phyloP scores from a whole-genome alignment of 2,329 filamentous ascomycete genomes.

The Bipolaris bicolor region DNA sequence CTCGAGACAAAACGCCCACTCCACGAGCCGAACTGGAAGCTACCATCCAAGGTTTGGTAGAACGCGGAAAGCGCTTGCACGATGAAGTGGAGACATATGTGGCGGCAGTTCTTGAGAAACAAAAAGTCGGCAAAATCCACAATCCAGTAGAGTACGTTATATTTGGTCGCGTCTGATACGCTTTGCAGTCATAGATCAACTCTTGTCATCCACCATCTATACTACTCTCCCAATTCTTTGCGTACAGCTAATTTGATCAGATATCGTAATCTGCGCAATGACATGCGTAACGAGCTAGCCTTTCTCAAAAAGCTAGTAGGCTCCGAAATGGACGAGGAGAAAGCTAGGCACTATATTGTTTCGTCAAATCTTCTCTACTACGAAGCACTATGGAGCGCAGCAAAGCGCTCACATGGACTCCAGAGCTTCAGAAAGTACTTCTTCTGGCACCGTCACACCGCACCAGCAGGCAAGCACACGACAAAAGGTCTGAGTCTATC shows the following conservation, averaged over 20 bases:
- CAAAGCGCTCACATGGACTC: constrained; percentile 63
- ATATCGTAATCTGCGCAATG: constrained; percentile 35
- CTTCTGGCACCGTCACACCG: constrained; percentile 37
- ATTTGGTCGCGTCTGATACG: neutral
- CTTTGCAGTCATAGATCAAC: neutral
- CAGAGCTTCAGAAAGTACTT: constrained; percentile 58
- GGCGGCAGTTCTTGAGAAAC: constrained; percentile 39
- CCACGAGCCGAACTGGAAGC: constrained; percentile 27
- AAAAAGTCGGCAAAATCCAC: constrained; percentile 42
- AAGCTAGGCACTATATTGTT: constrained; percentile 61
- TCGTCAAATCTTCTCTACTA: constrained; percentile 72
- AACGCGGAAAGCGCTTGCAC: constrained; percentile 47
- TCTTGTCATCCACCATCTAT: neutral
- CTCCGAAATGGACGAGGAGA: constrained; percentile 33
- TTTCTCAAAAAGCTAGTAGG: constrained; percentile 40
- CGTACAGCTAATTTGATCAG: neutral
- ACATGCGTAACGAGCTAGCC: constrained; percentile 45
- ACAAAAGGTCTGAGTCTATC: constrained; percentile 31
- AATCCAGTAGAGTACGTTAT: constrained; percentile 44
- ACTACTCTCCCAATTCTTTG: neutral
- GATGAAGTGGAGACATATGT: constrained; percentile 53
- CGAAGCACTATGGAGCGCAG: constrained; percentile 66
- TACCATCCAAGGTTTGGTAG: constrained; percentile 43
- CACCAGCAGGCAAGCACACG: constrained; percentile 28
- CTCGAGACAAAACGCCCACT: constrained; percentile 8